Percentiles rank a stretch among this genome's conserved stretches.
These are phyloP conservation scores for Chlamydomonas incerta DNA, from an alignment of 139 green algal species.

Conservation along the genomic window DNA sequence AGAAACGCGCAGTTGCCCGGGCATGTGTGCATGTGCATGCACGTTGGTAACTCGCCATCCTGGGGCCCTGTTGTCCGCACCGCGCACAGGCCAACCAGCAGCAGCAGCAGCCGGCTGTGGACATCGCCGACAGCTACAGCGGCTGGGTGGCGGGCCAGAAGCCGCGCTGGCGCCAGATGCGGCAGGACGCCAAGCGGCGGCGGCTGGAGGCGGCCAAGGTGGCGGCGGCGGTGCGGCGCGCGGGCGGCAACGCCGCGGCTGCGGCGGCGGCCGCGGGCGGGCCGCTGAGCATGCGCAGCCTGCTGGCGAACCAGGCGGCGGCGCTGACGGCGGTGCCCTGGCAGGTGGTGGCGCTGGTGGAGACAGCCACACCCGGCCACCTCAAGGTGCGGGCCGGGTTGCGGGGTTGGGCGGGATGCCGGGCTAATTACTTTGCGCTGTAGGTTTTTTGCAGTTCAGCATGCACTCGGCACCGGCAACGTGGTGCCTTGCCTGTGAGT, in stretches of 20 bases:
- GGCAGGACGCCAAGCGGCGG: conserved; percentile 65
- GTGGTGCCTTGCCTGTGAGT: too few relatives aligned
- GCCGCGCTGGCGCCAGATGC: conserved; percentile 69
- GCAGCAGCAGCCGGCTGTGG: not conserved
- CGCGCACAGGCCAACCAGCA: not conserved
- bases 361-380: conserved; percentile 54
- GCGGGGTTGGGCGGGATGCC: not conserved
- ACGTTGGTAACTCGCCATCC: too few relatives aligned
- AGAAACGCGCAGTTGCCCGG: too few relatives aligned
- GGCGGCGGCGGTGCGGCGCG: conserved; percentile 17
- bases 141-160: conserved; percentile 90
- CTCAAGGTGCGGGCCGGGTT: conserved; percentile 47
- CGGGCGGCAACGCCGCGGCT: not conserved
- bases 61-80: too few relatives aligned
- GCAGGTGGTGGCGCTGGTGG: conserved; percentile 88
- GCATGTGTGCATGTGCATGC: too few relatives aligned
- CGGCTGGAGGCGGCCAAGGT: conserved; percentile 50
- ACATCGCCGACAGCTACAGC: conserved; percentile 1
- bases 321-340: conserved; percentile 63
- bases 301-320: conserved; percentile 35
- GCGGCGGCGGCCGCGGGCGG: not conserved
- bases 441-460: too few relatives aligned
- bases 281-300: conserved; percentile 19
- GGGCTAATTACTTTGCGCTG: too few relatives aligned
- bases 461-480: too few relatives aligned